phyloP scores from a whole-genome alignment of 2,329 filamentous ascomycete species.

The Stagonosporopsis tanaceti region DNA sequence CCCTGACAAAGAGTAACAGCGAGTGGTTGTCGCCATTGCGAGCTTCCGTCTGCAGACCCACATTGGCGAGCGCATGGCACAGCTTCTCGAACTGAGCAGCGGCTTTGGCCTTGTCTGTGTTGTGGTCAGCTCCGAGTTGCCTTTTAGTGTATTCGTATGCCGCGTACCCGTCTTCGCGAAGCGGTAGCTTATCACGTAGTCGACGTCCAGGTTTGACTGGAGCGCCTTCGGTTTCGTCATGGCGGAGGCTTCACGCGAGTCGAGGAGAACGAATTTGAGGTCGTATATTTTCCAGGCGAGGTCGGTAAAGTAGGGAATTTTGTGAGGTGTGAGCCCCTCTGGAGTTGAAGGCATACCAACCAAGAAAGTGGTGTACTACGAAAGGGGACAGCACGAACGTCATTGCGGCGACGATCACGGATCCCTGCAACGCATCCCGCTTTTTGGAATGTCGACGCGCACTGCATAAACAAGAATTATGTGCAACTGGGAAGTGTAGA shows the following conservation, averaged over 20 bases:
- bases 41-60: constrained; percentile 88
- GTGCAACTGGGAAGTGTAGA: neutral
- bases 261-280: constrained; percentile 31
- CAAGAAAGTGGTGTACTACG: constrained; percentile 41
- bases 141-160: constrained; percentile 4
- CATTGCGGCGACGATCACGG: constrained; percentile 34
- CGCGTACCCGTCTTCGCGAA: constrained; percentile 71
- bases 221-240: constrained; percentile 51
- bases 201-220: constrained; percentile 72
- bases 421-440: constrained; percentile 36
- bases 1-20: constrained; percentile 82
- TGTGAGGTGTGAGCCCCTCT: constrained; percentile 22
- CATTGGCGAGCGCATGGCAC: constrained; percentile 74
- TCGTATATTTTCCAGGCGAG: constrained; percentile 28
- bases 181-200: constrained; percentile 86
- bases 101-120: constrained; percentile 71
- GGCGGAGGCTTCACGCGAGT: constrained; percentile 29
- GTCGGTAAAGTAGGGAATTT: constrained; percentile 30
- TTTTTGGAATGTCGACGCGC: constrained; percentile 5
- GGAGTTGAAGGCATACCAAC: constrained; percentile 26
- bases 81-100: constrained; percentile 80
- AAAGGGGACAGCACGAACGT: constrained; percentile 34
- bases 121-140: constrained; percentile 20
- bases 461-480: constrained; percentile 15
- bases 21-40: constrained; percentile 78